Percentiles rank a stretch among this genome's conserved stretches.
Conservation (phyloP, 257 asterid species). For the Agastache rugosa region DNA sequence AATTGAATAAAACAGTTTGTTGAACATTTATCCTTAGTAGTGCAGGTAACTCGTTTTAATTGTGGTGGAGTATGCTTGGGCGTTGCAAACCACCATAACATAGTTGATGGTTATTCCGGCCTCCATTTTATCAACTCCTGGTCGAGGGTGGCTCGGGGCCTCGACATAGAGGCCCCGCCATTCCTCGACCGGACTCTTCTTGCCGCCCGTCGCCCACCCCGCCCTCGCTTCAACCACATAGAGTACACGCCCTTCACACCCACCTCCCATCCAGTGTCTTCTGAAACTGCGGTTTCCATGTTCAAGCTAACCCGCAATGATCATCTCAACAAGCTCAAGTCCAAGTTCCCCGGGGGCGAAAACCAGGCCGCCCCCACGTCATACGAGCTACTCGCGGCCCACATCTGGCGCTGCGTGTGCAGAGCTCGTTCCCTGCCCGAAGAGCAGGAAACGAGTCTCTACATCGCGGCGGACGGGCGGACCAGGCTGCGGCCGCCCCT, state of each 20-base stretch:
- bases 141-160: slow-evolving; percentile 73
- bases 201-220: slow-evolving; percentile 64
- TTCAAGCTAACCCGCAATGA: slow-evolving; percentile 62
- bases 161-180: slow-evolving; percentile 55
- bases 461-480: slow-evolving; percentile 71
- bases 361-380: slow-evolving; percentile 54
- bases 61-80: slow-evolving; percentile 78
- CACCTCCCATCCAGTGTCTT: too few species aligned
- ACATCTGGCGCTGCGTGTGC: slow-evolving; percentile 66
- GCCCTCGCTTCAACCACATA: slow-evolving; percentile 61
- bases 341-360: neutral
- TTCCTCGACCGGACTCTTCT: slow-evolving; percentile 72
- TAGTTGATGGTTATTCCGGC: slow-evolving; percentile 75
- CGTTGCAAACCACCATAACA: slow-evolving; percentile 69
- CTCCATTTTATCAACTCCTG: slow-evolving; percentile 77
- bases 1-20: too few species aligned
- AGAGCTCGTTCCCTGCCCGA: slow-evolving; percentile 56
- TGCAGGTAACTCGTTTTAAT: slow-evolving; percentile 57
- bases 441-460: slow-evolving; percentile 58
- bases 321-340: slow-evolving; percentile 59
- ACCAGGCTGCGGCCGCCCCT: slow-evolving; percentile 61
- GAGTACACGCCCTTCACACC: slow-evolving; percentile 31
- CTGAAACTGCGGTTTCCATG: slow-evolving; percentile 46
- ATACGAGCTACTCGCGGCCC: slow-evolving; percentile 70
- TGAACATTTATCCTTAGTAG: too few species aligned